Base-by-base conservation (phyloP, 1,284 basidiomycete genomes). In the Porogramme epimiltina region DNA sequence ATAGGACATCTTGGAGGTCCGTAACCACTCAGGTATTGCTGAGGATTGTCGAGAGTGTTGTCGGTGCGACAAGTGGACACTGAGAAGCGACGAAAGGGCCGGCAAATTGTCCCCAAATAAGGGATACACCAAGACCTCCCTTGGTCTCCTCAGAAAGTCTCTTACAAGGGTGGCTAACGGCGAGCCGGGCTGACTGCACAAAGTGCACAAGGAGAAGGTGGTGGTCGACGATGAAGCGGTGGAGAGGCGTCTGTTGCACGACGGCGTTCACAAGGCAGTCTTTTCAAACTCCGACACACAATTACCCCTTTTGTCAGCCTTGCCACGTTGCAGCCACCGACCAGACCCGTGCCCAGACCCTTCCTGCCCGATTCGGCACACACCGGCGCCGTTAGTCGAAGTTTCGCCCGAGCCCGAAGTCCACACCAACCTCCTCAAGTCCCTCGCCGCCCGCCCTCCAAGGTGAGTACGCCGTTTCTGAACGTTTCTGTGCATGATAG, bases 151-250 rank as follows among this genome's bases (percentile, higher is more conserved):
- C 62, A 65, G 56, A 59, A 51, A 56, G 58, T 57, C 60, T 62
- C 62, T 60, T 58, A 65, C 60, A 52, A 53, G 53, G 37, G 60
- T 52, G 34, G 46, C 52, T 46, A 53, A 58, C 55, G 58, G 49
- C 38, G 42, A 42, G 49, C 38, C 26, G 47, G 58, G 49, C 47
- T 50, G 56, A 47, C 53, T 47, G 56, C 57, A 60, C 57, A 45
- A 43, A 45, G 50, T 45, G 52, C 52, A 55, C n/a, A n/a, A n/a
- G n/a, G n/a, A 47, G 60, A 39, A 70, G 73, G 70, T 73, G 74
- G 66, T 74, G 73, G 73, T 78, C 72, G 75, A 74, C 72, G 75
- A 64, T 76, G 68, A 73, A 76, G 74, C 63, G 64, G 64, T 68
- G 71, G 67, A 67, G 66, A 37, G 28, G 28, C n/a, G n/a, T 5